Evolutionary conservation across 768 basidiomycete genomes (phyloP).

Genomic region (Termitomyces sp.): DNA sequence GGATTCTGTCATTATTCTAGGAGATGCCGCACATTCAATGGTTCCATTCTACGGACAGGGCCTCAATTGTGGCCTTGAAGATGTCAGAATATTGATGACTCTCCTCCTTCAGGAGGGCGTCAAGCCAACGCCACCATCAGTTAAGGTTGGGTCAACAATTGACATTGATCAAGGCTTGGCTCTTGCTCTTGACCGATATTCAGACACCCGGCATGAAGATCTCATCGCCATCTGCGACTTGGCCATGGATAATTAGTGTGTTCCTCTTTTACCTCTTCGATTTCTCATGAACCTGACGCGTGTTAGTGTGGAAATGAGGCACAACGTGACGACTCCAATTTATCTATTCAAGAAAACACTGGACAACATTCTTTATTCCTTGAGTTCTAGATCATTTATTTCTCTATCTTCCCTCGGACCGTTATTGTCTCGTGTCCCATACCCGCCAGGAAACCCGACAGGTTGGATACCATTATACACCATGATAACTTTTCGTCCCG

Average conservation of each 20-base stretch:
- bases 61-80: slow-evolving; percentile 95
- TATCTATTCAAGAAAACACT: slow-evolving; percentile 78
- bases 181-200: slow-evolving; percentile 72
- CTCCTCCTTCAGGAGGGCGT: slow-evolving; percentile 72
- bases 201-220: slow-evolving; percentile 80
- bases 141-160: slow-evolving; percentile 23
- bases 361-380: slow-evolving; percentile 67
- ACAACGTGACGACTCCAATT: slow-evolving; percentile 76
- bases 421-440: slow-evolving; percentile 45
- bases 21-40: slow-evolving; percentile 97
- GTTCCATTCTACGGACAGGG: slow-evolving; percentile 99
- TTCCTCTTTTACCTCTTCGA: slow-evolving; percentile 14
- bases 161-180: slow-evolving; percentile 53
- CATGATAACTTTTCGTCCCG: slow-evolving; percentile 97
- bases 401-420: slow-evolving; percentile 43
- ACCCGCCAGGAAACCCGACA: slow-evolving; percentile 50
- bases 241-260: slow-evolving; percentile 97
- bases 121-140: slow-evolving; percentile 34
- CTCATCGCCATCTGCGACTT: slow-evolving; percentile 87
- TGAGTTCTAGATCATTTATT: slow-evolving; percentile 47
- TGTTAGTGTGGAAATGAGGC: slow-evolving; percentile 87
- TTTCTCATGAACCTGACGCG: slow-evolving; percentile 12
- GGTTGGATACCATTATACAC: slow-evolving; percentile 95
- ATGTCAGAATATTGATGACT: slow-evolving; percentile 83
- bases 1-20: slow-evolving; percentile 82